Conservation (phyloP, 2,329 filamentous ascomycete species). For the Coniochaeta sp. region DNA sequence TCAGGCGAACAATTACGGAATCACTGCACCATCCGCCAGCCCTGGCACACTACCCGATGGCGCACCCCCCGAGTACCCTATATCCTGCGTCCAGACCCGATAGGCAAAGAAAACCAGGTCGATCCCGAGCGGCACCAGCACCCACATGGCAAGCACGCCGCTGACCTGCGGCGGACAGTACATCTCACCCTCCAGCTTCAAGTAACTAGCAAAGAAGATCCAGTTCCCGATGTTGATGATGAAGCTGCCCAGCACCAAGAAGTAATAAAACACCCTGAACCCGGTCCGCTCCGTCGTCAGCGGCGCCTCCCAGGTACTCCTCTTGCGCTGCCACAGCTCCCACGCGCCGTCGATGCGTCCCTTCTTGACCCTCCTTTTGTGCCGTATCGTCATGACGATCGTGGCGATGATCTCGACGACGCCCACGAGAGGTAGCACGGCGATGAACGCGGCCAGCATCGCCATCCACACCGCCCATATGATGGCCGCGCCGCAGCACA, state of each 20-base stretch:
- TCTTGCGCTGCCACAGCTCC: neutral
- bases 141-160: neutral
- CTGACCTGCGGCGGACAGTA: neutral
- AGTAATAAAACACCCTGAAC: neutral
- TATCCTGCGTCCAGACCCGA: neutral
- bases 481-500: neutral
- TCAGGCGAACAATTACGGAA: neutral
- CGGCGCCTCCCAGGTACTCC: neutral
- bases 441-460: neutral
- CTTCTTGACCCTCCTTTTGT: neutral
- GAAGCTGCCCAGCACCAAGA: neutral
- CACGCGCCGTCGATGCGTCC: neutral
- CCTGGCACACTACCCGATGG: neutral
- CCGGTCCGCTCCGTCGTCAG: neutral
- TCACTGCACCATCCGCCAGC: neutral
- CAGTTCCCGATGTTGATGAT: neutral
- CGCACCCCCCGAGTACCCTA: neutral
- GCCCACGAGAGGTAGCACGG: neutral
- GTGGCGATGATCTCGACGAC: neutral
- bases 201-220: constrained; percentile 1
- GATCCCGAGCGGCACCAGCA: neutral
- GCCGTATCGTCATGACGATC: neutral
- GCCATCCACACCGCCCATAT: neutral
- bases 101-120: neutral
- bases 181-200: neutral